Evolutionary conservation across 2,329 filamentous ascomycete genomes (phyloP).

Genomic region (Aspergillus sp.): DNA sequence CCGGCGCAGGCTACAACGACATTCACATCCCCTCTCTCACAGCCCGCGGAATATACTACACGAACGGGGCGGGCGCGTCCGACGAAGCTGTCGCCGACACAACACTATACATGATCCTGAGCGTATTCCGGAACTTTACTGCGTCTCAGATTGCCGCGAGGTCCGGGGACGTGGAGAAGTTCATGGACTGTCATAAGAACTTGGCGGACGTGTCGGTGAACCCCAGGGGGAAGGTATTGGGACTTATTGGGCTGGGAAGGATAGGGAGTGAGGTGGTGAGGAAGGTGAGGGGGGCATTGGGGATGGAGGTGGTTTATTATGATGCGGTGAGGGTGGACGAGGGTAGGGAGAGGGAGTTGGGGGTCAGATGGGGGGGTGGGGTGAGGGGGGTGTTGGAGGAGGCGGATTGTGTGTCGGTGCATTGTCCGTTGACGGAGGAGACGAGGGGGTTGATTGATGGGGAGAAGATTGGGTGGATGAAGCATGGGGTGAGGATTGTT

Average conservation of each 20-base stretch:
- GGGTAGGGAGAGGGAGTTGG: conserved; percentile 39
- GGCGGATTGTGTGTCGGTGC: neutral
- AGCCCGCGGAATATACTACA: conserved; percentile 44
- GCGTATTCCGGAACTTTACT: conserved; percentile 55
- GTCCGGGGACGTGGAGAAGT: conserved; percentile 43
- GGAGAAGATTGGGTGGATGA: neutral
- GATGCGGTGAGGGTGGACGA: conserved; percentile 47
- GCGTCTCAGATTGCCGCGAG: conserved; percentile 52
- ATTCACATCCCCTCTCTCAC: conserved; percentile 58
- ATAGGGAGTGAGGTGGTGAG: conserved; percentile 51
- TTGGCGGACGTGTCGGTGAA: conserved; percentile 54
- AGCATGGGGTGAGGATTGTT: conserved; percentile 48
- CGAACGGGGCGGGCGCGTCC: conserved; percentile 47
- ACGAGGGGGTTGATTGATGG: neutral
- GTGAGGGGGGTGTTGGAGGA: neutral
- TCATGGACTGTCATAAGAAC: conserved; percentile 46
- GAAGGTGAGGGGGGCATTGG: conserved; percentile 47
- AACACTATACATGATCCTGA: conserved; percentile 48
- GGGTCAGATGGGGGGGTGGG: neutral
- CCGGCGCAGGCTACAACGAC: conserved; percentile 69
- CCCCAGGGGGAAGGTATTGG: conserved; percentile 51
- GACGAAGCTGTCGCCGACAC: conserved; percentile 49
- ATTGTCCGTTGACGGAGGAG: neutral
- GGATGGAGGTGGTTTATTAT: conserved; percentile 58
- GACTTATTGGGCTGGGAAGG: conserved; percentile 57